Conservation (phyloP, 306 rosid species). For the Crataegus laevigata region DNA sequence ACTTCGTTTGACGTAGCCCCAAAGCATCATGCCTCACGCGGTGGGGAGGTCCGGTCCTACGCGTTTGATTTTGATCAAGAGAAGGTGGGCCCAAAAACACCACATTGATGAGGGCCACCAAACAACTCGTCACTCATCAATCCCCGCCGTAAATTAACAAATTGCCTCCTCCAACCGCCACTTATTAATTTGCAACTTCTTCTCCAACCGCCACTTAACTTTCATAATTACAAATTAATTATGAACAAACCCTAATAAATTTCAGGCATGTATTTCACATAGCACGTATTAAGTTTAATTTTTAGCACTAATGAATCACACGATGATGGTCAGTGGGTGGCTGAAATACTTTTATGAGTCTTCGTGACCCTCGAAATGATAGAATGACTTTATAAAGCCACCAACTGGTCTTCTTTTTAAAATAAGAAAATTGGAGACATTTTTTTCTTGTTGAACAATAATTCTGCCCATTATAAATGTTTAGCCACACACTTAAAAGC, state of each 20-base stretch:
- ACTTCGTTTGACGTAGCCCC: neutral
- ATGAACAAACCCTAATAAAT: no score
- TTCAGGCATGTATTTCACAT: accelerated
- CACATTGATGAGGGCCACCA: neutral
- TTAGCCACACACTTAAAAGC: no score
- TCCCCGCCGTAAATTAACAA: conserved; percentile 22
- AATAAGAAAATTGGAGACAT: no score
- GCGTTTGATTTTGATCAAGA: neutral
- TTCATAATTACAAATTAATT: neutral
- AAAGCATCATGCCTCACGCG: conserved; percentile 15
- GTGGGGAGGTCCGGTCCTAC: conserved; percentile 20
- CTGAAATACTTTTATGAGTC: no score
- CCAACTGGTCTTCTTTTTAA: no score
- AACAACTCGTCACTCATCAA: conserved; percentile 20
- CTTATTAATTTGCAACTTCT: no score
- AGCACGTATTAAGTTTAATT: accelerated
- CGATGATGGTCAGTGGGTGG: no score
- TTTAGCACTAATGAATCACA: no score
- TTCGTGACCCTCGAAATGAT: accelerated
- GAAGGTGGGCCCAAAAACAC: neutral
- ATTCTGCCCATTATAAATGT: no score
- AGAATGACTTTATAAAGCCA: no score
- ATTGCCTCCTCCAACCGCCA: neutral
- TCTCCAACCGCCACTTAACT: neutral
- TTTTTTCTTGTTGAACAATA: no score